A percentile compares a stretch with the other conserved stretches of the same genome.
These are phyloP conservation scores for Solanum habrochaites DNA, from an alignment of 257 asterid species.

Conservation along the genomic window DNA sequence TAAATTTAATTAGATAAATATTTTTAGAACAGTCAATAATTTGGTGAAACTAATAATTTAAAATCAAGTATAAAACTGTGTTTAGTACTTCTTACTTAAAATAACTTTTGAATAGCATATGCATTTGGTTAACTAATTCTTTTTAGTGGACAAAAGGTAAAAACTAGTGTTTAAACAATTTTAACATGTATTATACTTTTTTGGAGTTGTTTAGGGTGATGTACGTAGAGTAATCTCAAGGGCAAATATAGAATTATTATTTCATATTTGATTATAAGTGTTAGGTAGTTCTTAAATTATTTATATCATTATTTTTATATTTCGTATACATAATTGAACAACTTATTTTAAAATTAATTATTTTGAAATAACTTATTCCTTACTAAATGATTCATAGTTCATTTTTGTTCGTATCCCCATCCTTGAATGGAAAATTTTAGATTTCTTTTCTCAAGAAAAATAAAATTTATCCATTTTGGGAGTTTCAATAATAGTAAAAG, in stretches of 20 bases:
- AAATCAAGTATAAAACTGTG: no score
- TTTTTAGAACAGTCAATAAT: no score
- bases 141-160: neutral
- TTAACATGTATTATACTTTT: neutral
- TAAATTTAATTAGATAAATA: neutral
- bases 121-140: neutral
- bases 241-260: no score
- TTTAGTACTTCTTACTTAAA: no score
- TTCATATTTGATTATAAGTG: no score
- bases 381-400: neutral
- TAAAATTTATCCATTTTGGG: no score
- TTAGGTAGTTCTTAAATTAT: fast-evolving
- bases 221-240: neutral
- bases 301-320: neutral
- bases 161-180: neutral
- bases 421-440: no score
- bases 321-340: no score
- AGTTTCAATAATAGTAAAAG: no score
- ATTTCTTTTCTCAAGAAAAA: no score
- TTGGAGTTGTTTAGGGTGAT: neutral
- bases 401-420: neutral
- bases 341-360: no score
- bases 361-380: fast-evolving
- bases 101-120: neutral
- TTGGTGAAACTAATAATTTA: neutral